Evolutionary conservation across 2,329 filamentous ascomycete genomes (phyloP), one percentile per base, ranked within the genome.

Genomic region (Colletotrichum spinosum): DNA sequence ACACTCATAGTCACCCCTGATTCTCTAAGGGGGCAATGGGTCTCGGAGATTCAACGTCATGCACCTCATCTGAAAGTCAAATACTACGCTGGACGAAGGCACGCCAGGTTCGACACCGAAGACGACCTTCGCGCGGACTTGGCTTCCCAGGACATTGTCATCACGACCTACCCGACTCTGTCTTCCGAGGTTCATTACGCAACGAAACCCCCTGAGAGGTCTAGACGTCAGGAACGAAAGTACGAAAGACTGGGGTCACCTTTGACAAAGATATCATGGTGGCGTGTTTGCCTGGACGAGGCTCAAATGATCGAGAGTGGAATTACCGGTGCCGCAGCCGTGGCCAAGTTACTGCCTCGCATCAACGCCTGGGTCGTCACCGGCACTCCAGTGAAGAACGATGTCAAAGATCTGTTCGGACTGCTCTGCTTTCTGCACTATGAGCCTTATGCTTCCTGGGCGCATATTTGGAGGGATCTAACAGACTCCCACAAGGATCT

Each of bases 271-370:
- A 87, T 97, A 15, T 88, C 85, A 1, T 98, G 93, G 94, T 97
- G 94, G 93, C 86, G 95, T 46, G 87, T 97, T 1, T 89, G 88
- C 58, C 82, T 92, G 1, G 90, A 92, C 64, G 94, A 90, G 80
- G 90, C 95, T 0, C 96, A 99, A 73, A 97, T 97, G 91, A 89
- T 98, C 46, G 95, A 98, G 74, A 95, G 88, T 69, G 93, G 94
- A 39, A 89, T 97, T 4, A 94, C 89, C 71, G 90, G 93, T 70
- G 92, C 95, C 35, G 94, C 96, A 1, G 87, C 85, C 51, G 89
- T 97, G 12, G 94, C 94, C 41, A 88, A 89, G 45, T 81, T 91
- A 34, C 90, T 99, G 67, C 94, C 95, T 49, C 87, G 96, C 35
- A 79, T 92, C 68, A 94, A 97, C 77, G 90, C 93, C 2, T 98